Base-by-base conservation (phyloP, 2,329 filamentous ascomycete species). In the Neonectria magnoliae region DNA sequence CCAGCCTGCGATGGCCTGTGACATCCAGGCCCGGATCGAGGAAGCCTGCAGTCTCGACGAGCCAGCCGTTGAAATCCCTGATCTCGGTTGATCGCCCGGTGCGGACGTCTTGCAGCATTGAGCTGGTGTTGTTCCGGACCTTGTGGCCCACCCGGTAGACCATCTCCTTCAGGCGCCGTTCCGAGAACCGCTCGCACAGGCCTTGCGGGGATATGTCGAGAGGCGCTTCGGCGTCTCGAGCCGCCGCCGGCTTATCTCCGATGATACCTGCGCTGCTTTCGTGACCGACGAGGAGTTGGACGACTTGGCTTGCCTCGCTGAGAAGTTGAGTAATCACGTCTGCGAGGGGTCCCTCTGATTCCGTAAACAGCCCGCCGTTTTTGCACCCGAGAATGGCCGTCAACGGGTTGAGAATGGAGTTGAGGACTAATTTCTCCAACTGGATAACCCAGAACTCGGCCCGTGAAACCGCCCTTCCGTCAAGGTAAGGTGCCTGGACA, bases 351-450 rank as follows among this genome's bases (percentile, higher is more conserved):
- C 77, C 74, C 8, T 73, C 68, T 63, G 83, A 83, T 66, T 89
- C 87, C 67, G 85, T 84, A 16, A 97, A 88, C 0, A 98, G 77
- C 5, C 85, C 84, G n/a, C 94, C 93, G 71, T 98, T 98, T 66
- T 88, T 88, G 75, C 90, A 91, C 58, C 91, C 85, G 60, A 96
- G 83, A 10, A 98, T 80, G 1, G 90, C 91, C 0, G 93, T 96
- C n/a, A 98, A 80, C 0, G 95, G 93, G 75, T 97, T 97, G 72
- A 98, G 88, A 33, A 94, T 82, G 38, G 88, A 85, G 75, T 97
- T 97, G 56, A 94, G 83, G 1, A 92, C 91, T 1, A 98, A 83
- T 77, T 97, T 98, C 74, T 97, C 93, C 3, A 98, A 85, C 80
- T 97, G 94, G n/a, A 85, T 73, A 10, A 83, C 68, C 82, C 84